Percentiles rank a stretch among this genome's conserved stretches.
Conservation (phyloP, 2,329 filamentous ascomycete genomes). For the Aspergillus versicolor region DNA sequence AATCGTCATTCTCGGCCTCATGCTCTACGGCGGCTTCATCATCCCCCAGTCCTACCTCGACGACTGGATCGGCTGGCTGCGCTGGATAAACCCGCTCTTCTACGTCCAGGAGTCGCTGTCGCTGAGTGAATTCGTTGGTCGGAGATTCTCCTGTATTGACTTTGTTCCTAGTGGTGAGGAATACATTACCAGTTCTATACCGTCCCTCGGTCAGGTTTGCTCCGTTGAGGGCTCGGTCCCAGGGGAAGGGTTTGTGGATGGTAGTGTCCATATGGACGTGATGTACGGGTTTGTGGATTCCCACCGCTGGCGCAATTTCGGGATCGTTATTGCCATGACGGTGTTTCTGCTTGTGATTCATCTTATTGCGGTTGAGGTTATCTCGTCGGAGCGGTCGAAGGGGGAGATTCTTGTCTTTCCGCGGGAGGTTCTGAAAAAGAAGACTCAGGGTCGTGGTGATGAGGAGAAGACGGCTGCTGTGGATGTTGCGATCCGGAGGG, state of each 20-base stretch:
- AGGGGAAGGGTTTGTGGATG: conserved; percentile 55
- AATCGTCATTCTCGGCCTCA: conserved; percentile 40
- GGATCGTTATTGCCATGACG: conserved; percentile 64
- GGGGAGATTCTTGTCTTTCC: conserved; percentile 72
- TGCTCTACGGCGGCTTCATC: conserved; percentile 48
- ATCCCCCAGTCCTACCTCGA: conserved; percentile 26
- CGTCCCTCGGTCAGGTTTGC: conserved; percentile 47
- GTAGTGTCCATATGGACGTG: conserved; percentile 56
- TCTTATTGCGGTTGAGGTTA: conserved; percentile 41
- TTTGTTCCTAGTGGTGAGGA: conserved; percentile 37
- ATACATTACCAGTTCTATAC: conserved; percentile 32
- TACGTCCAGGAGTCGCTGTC: conserved; percentile 78
- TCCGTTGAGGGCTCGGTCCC: conserved; percentile 55
- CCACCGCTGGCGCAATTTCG: conserved; percentile 67
- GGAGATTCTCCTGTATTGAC: conserved; percentile 53
- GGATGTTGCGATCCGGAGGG: too few species aligned
- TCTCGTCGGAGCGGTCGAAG: conserved; percentile 54
- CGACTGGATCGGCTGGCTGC: conserved; percentile 73
- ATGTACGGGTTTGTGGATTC: conserved; percentile 57
- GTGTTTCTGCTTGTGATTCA: conserved; percentile 58
- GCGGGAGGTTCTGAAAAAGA: too few species aligned
- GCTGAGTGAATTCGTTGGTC: conserved; percentile 73
- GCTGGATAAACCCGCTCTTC: conserved; percentile 74
- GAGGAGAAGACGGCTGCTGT: too few species aligned
- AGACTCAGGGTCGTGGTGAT: too few species aligned